Conservation (phyloP, 768 basidiomycete species). For the Tricholoma saponaceum region DNA sequence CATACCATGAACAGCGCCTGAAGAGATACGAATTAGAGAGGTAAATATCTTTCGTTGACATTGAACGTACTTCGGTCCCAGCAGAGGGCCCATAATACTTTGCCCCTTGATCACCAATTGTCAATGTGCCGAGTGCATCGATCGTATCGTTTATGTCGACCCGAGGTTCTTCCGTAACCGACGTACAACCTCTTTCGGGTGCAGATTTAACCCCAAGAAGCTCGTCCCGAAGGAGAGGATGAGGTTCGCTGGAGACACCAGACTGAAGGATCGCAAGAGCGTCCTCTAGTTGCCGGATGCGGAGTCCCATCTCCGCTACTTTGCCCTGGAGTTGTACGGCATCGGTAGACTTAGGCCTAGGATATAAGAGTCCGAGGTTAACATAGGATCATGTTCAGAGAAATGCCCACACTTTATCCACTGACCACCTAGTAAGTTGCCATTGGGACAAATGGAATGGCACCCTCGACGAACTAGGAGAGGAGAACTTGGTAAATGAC, state of each 20-base stretch:
- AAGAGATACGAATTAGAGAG: background rate
- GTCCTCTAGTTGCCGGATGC: slow-evolving; percentile 62
- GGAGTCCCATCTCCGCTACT: slow-evolving; percentile 51
- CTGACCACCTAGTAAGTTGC: slow-evolving; percentile 52
- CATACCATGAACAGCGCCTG: slow-evolving; percentile 51
- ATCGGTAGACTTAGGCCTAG: slow-evolving; percentile 55
- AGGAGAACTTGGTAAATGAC: background rate
- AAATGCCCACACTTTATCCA: slow-evolving; percentile 44
- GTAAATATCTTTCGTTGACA: background rate
- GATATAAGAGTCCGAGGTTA: background rate
- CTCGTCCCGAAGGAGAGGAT: slow-evolving; percentile 66
- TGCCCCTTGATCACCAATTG: slow-evolving; percentile 61
- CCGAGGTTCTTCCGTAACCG: slow-evolving; percentile 22
- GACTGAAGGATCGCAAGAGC: slow-evolving; percentile 67
- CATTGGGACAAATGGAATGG: slow-evolving; percentile 60
- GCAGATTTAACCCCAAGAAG: slow-evolving; percentile 61
- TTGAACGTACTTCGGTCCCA: slow-evolving; percentile 56
- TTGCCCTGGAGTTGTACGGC: slow-evolving; percentile 59
- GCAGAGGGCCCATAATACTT: slow-evolving; percentile 76
- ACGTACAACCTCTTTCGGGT: slow-evolving; percentile 39
- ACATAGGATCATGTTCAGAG: background rate
- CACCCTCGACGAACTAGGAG: slow-evolving; percentile 52
- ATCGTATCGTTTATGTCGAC: slow-evolving; percentile 29
- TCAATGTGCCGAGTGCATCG: slow-evolving; percentile 66
- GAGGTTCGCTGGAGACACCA: slow-evolving; percentile 55